Evolutionary conservation across 352 stramenopile genomes (phyloP).

Genomic region (Phytopythium boreale): DNA sequence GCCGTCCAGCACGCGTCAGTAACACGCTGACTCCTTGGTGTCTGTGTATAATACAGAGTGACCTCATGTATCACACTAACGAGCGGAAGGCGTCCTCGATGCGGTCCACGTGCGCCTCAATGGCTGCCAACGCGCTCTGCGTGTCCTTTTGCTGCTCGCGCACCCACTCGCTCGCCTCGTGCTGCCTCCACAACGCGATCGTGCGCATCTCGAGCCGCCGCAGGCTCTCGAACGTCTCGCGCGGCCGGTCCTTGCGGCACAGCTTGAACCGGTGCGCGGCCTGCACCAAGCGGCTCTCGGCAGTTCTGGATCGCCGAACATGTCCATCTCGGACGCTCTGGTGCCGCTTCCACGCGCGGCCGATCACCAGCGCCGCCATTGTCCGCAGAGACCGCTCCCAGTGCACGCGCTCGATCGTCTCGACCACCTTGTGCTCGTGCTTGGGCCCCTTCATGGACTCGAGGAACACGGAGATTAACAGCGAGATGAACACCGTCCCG

Average conservation of each 20-base stretch:
- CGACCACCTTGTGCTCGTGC: constrained; percentile 44
- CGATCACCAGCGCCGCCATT: constrained; percentile 31
- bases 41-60: too few relatives aligned
- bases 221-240: constrained; percentile 11
- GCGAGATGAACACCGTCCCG: constrained; percentile 45
- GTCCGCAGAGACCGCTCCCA: constrained; percentile 34
- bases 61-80: background rate
- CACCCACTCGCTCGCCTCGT: constrained; percentile 3
- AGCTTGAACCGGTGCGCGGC: constrained; percentile 12
- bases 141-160: background rate
- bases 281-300: constrained; percentile 9
- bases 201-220: constrained; percentile 3
- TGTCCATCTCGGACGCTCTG: background rate
- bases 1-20: background rate
- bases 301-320: background rate
- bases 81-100: background rate
- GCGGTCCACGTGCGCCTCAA: constrained; percentile 2
- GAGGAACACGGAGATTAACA: constrained; percentile 68
- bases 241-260: constrained; percentile 8
- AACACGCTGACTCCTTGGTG: background rate
- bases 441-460: constrained; percentile 58
- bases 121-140: background rate
- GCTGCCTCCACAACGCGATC: background rate
- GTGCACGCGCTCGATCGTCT: constrained; percentile 35
- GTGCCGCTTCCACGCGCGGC: constrained; percentile 29